These are phyloP conservation scores for Neobulgaria alba DNA, from an alignment of 2,329 filamentous ascomycete species.

Conservation along the genomic window DNA sequence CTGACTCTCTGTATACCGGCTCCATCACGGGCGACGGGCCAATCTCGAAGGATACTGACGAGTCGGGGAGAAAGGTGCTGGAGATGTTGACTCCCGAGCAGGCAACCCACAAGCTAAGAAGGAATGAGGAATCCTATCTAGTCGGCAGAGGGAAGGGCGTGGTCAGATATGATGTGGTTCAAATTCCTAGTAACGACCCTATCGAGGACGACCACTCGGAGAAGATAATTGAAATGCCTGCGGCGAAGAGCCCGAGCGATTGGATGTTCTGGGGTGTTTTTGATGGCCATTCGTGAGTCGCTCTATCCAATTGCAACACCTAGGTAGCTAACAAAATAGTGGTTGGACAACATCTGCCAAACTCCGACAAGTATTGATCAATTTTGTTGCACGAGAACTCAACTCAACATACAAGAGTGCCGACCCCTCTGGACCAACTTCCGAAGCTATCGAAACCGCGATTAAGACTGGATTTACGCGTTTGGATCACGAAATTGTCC, in stretches of 20 bases:
- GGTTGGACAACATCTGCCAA: conserved; percentile 98
- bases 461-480: conserved; percentile 88
- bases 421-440: conserved; percentile 51
- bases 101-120: conserved; percentile 79
- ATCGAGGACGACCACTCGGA: conserved; percentile 98
- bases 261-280: conserved; percentile 99
- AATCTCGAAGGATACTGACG: conserved; percentile 79
- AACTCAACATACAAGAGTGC: conserved; percentile 84
- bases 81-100: conserved; percentile 97
- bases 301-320: neutral
- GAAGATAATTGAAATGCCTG: conserved; percentile 88
- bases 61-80: conserved; percentile 74
- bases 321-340: conserved; percentile 36
- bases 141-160: conserved; percentile 87
- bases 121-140: conserved; percentile 84
- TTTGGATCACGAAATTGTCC: conserved; percentile 88
- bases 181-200: conserved; percentile 91
- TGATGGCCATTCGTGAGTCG: conserved; percentile 80
- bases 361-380: conserved; percentile 83
- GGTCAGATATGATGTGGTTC: conserved; percentile 87
- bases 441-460: conserved; percentile 76
- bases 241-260: conserved; percentile 54
- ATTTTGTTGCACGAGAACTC: conserved; percentile 84
- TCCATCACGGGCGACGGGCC: conserved; percentile 79
- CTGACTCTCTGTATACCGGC: conserved; percentile 83